Base-by-base conservation (phyloP, 1,284 basidiomycete species). In the Naganishia cerealis region DNA sequence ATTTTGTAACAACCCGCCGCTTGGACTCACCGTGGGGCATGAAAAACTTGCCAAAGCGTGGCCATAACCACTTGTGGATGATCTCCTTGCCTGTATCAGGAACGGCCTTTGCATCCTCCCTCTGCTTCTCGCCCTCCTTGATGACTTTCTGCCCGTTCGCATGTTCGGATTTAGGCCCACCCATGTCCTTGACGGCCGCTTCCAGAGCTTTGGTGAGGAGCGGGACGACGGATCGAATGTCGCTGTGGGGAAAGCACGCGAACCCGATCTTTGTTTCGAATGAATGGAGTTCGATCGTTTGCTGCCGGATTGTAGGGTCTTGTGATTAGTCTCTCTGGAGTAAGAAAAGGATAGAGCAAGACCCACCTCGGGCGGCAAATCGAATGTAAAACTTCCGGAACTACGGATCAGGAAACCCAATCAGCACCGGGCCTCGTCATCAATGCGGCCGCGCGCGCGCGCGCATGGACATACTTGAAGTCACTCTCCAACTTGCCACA, bases 1-100 rank as follows among this genome's bases (percentile, higher is more conserved):
- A n/a, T n/a, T n/a, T n/a, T n/a, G n/a, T n/a, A n/a, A n/a, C n/a
- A n/a, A n/a, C n/a, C n/a, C n/a, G n/a, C n/a, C n/a, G n/a, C n/a
- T n/a, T n/a, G n/a, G 1, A 74, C 77, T 59, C 48, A 78, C 77
- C 92, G 69, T 86, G 83, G 40, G 86, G 80, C 71, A 82, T 81
- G 83, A 97, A 91, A 84, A 94, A 96, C 70, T 84, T 77, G 16
- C 87, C 86, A 59, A 96, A 78, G 42, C 89, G 85, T 0, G 91
- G 90, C 94, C 94, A 98, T 76, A 97, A 86, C 84, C 87, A 91
- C 7, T 84, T 81, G 68, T 95, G 93, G 2, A 87, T 86, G 75
- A 94, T 79, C 65, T 76, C 74, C 29, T 77, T 76, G n/a, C 74
- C 70, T 4, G 73, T 65, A 38, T 67, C 26, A 8, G 59, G 72